Percentiles rank a stretch among this genome's conserved stretches.
Conservation (phyloP, 257 asterid species). For the Solanum acaule region DNA sequence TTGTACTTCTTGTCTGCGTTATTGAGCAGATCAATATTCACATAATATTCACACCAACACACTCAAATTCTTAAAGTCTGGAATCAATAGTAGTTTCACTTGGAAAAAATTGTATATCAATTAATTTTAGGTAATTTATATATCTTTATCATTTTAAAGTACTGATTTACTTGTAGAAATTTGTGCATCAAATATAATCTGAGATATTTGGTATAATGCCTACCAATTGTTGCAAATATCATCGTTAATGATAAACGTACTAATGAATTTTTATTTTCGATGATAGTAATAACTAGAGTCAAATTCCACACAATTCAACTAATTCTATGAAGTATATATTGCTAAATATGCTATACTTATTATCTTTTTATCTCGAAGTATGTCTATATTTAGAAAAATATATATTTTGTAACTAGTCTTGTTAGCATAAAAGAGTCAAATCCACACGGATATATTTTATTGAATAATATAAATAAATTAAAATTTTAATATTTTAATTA, state of each 20-base stretch:
- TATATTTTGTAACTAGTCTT: not conserved
- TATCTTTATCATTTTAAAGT: not conserved
- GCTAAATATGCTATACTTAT: not conserved
- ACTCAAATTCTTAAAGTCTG: not conserved
- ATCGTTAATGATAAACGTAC: not conserved
- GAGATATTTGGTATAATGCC: not conserved
- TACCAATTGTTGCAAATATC: not conserved
- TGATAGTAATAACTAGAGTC: too few relatives aligned
- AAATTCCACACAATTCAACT: not conserved
- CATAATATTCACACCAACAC: too few relatives aligned
- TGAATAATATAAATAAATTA: too few relatives aligned
- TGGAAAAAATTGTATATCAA: not conserved
- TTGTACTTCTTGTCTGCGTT: too few relatives aligned
- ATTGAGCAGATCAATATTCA: too few relatives aligned
- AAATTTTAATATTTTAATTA: too few relatives aligned
- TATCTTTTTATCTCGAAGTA: not conserved
- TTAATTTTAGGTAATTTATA: not conserved
- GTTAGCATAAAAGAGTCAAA: not conserved
- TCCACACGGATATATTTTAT: not conserved
- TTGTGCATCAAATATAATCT: not conserved
- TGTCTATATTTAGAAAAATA: not conserved
- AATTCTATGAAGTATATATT: not conserved
- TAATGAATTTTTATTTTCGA: too few relatives aligned
- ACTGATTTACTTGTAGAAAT: not conserved
- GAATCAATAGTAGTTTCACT: not conserved